Percentiles rank a stretch among this genome's conserved stretches.
phyloP scores from a whole-genome alignment of 768 basidiomycete genomes.

The Leccinum barrowsii region DNA sequence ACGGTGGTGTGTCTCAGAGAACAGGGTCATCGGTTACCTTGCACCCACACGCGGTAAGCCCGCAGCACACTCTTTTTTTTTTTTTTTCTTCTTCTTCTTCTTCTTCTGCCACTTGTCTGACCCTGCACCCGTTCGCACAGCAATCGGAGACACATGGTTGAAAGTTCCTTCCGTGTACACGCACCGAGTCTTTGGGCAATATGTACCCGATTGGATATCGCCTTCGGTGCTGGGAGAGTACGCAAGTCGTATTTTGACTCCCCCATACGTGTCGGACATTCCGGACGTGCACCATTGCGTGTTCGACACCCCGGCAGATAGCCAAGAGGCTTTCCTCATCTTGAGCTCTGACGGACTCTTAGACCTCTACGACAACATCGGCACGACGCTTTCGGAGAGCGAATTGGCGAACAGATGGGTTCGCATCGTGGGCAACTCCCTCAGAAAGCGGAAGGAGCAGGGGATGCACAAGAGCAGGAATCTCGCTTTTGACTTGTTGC shows the following conservation, averaged over 20 bases:
- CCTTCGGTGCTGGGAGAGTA: conserved; percentile 20
- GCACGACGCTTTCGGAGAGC: conserved; percentile 18
- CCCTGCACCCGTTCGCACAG: conserved; percentile 21
- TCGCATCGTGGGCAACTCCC: conserved; percentile 26
- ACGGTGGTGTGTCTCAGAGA: conserved; percentile 25
- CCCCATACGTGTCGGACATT: conserved; percentile 42
- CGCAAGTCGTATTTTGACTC: conserved; percentile 37
- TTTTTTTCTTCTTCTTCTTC: no score
- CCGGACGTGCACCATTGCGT: conserved; percentile 40
- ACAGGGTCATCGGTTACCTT: conserved; percentile 37
- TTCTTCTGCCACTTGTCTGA: conserved; percentile 7
- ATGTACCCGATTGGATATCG: conserved; percentile 24
- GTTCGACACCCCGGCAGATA: conserved; percentile 18
- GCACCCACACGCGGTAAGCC: conserved; percentile 37
- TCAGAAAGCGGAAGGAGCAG: conserved; percentile 19
- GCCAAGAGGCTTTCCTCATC: conserved; percentile 33
- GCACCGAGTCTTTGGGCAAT: conserved; percentile 26
- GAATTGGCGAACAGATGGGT: conserved; percentile 36
- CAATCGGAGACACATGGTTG: conserved; percentile 35
- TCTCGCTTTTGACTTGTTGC: conserved; percentile 38
- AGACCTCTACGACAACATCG: conserved; percentile 37
- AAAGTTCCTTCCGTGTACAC: conserved; percentile 34
- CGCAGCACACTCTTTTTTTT: neutral
- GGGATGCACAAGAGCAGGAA: conserved; percentile 32
- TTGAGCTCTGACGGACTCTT: conserved; percentile 46